Base-by-base conservation (phyloP, 2,329 filamentous ascomycete genomes). In the Thielaviopsis punctulata region DNA sequence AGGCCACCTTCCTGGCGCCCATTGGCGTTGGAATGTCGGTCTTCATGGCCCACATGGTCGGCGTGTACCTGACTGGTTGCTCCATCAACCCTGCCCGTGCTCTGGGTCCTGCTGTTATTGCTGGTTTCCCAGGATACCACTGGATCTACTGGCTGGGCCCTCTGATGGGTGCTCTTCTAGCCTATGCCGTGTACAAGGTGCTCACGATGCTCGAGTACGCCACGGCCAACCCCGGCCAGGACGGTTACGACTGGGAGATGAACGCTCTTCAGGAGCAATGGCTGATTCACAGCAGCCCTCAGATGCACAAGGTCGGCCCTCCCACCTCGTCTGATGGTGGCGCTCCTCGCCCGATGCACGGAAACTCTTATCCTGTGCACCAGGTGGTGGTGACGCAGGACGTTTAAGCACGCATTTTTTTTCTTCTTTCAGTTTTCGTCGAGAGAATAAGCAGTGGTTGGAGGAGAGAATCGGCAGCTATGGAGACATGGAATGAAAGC, bases 1-100 rank as follows among this genome's bases (percentile, higher is more conserved):
- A 80, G 45, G 77, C 77, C 2, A 87, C 83, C 0, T 85, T 73
- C 60, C 66, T 86, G 1, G 83, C 83, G 0, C 83, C 84, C 0
- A 66, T 87, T 3, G 82, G 80, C 12, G 85, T 88, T 58, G 84
- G 84, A 1, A 64, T 86, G 2, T 70, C 82, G 0, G 71, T 87
- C 51, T 86, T 87, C 62, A 73, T 86, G 44, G 67, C 67, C 4
- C 66, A 73, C 61, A 62, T 72, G 49, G 64, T 62, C 36, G 66
- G 67, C 23, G 68, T 71, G 21, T 68, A 69, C 57, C 74, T 66
- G 57, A 73, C 72, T 1, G 69, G 69, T 21, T 71, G 69, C 5
- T 68, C 65, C 9, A 64, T 75, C 57, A 75, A 76, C 59, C 73
- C 73, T 3, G 72, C 70, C 1, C 65, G 73, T 39, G 72, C 71